Conservation (phyloP, 2,329 filamentous ascomycete genomes). For the Talaromyces sp. region DNA sequence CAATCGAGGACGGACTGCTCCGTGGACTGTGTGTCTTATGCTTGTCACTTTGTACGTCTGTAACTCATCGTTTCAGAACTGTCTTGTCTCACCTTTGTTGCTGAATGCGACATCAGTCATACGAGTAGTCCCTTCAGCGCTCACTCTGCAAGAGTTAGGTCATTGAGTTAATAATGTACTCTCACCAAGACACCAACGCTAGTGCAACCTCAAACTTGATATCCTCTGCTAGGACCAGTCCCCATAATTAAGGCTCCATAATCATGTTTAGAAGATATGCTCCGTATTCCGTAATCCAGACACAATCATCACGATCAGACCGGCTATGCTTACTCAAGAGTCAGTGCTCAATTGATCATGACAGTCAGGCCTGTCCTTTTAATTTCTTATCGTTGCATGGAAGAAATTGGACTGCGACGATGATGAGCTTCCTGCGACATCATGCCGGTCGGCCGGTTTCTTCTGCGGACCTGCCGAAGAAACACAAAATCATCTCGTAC, state of each 20-base stretch:
- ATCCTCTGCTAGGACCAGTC: background rate
- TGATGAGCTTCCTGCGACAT: background rate
- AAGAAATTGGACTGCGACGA: background rate
- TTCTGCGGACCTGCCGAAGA: background rate
- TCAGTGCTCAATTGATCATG: background rate
- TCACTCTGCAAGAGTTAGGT: no score
- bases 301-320: background rate
- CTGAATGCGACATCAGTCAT: background rate
- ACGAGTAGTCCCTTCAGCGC: background rate
- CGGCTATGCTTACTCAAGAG: background rate
- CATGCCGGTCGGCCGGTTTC: background rate
- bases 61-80: background rate
- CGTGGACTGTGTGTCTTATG: constrained; percentile 5
- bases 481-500: background rate
- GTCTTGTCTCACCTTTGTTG: constrained; percentile 1
- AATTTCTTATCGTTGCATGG: background rate
- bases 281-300: background rate
- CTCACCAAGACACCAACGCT: background rate
- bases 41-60: background rate
- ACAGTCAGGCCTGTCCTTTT: background rate
- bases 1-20: background rate
- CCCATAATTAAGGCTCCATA: constrained; percentile 7
- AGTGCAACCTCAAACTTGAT: constrained; percentile 6
- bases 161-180: background rate
- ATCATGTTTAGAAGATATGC: background rate